These are phyloP conservation scores for Secale cereale DNA, from an alignment of 176 grass and related monocot species.

Conservation along the genomic window DNA sequence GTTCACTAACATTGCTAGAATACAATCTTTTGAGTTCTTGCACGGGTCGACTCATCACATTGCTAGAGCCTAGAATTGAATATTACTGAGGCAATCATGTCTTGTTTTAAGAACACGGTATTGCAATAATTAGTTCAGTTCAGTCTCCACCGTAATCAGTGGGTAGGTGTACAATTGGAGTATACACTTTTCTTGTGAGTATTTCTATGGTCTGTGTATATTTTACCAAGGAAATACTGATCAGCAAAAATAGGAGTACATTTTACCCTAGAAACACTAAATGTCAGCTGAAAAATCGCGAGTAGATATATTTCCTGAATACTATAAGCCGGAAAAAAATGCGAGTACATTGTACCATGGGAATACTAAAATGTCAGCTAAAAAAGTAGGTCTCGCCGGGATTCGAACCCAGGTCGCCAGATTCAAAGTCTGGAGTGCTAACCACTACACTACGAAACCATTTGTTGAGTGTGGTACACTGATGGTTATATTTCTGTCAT, in stretches of 20 bases:
- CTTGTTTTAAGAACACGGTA: neutral
- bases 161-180: neutral
- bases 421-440: conserved; percentile 99
- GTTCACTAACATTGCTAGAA: neutral
- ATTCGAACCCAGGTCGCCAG: conserved; percentile 99
- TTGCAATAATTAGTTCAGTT: neutral
- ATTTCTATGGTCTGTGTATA: neutral
- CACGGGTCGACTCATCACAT: neutral
- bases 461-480: neutral
- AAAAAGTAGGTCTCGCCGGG: conserved; percentile 39
- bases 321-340: neutral
- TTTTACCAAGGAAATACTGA: neutral
- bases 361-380: neutral
- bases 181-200: neutral
- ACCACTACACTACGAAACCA: conserved; percentile 85
- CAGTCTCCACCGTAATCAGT: neutral
- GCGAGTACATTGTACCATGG: neutral
- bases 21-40: conserved; percentile 11
- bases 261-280: neutral
- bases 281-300: neutral
- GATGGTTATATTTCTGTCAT: neutral
- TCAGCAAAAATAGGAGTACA: neutral
- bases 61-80: neutral
- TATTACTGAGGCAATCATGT: conserved; percentile 10
- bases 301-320: neutral